Evolutionary conservation across 352 stramenopile genomes (phyloP).

Genomic region (Phytophthora idaei): DNA sequence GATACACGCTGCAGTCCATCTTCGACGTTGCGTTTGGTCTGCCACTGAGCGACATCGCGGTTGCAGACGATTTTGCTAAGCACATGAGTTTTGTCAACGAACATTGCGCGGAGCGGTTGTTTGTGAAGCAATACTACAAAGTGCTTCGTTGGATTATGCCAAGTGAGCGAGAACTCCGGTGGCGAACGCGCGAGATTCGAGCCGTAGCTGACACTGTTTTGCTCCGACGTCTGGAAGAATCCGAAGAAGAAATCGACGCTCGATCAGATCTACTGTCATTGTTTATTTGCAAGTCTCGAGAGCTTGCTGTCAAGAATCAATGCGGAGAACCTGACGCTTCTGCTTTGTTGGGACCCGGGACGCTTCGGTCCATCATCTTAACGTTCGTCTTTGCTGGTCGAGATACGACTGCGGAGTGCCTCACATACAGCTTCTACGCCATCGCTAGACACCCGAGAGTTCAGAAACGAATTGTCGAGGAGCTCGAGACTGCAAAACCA

Average conservation of each 20-base stretch:
- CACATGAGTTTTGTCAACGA: slow-evolving; percentile 65
- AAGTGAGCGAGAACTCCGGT: slow-evolving; percentile 52
- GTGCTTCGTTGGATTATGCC: slow-evolving; percentile 62
- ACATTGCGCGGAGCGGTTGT: slow-evolving; percentile 59
- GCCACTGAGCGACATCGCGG: slow-evolving; percentile 37
- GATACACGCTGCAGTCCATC: slow-evolving; percentile 63
- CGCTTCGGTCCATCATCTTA: slow-evolving; percentile 69
- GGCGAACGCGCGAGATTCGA: slow-evolving; percentile 32
- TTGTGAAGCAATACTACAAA: slow-evolving; percentile 75
- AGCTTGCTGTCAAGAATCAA: slow-evolving; percentile 23
- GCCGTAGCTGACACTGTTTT: slow-evolving; percentile 59
- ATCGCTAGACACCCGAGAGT: slow-evolving; percentile 61
- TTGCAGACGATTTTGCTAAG: slow-evolving; percentile 41
- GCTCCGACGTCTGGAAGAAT: slow-evolving; percentile 41
- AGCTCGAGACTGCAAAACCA: slow-evolving; percentile 33
- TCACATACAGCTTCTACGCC: slow-evolving; percentile 83
- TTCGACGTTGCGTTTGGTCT: slow-evolving; percentile 67
- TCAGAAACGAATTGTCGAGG: slow-evolving; percentile 64
- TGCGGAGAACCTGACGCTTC: neutral
- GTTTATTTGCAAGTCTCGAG: slow-evolving; percentile 60
- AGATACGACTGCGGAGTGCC: slow-evolving; percentile 75
- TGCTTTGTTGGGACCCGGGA: slow-evolving; percentile 30
- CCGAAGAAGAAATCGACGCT: slow-evolving; percentile 29
- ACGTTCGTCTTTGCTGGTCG: slow-evolving; percentile 88
- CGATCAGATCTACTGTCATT: slow-evolving; percentile 58